Percentiles rank a stretch among this genome's conserved stretches.
Conservation (phyloP, 2,329 filamentous ascomycete genomes). For the Epichloe elymi region DNA sequence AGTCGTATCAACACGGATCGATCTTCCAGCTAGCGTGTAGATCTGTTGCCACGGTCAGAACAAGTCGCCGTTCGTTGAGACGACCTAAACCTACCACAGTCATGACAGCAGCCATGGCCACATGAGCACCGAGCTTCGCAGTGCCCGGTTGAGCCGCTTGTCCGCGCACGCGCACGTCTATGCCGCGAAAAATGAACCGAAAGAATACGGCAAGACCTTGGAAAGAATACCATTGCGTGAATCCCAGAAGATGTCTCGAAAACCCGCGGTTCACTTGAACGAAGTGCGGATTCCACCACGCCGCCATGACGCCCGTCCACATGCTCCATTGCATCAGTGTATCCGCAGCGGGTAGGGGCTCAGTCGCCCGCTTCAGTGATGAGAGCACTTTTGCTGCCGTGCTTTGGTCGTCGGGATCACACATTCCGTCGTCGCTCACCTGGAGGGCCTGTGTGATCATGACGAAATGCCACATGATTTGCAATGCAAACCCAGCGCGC, state of each 20-base stretch:
- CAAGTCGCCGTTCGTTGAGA: not conserved
- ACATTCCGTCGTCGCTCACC: constrained; percentile 16
- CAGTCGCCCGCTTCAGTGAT: constrained; percentile 8
- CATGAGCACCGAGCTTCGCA: constrained; percentile 39
- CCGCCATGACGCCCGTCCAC: constrained; percentile 33
- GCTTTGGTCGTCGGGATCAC: constrained; percentile 20
- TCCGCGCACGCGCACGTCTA: constrained; percentile 29
- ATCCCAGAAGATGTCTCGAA: constrained; percentile 43
- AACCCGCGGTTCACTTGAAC: constrained; percentile 47
- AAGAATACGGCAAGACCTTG: constrained; percentile 46
- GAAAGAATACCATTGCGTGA: constrained; percentile 52
- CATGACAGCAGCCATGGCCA: constrained; percentile 38
- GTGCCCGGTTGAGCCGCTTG: constrained; percentile 23
- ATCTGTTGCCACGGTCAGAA: constrained; percentile 21
- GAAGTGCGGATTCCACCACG: constrained; percentile 59
- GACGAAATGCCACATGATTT: constrained; percentile 38
- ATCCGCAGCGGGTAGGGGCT: constrained; percentile 27
- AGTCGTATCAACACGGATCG: constrained; percentile 43
- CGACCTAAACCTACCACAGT: constrained; percentile 31
- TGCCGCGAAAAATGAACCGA: constrained; percentile 35
- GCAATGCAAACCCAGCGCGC: constrained; percentile 31
- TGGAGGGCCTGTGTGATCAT: constrained; percentile 15
- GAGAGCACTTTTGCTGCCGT: constrained; percentile 6
- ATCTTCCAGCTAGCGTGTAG: constrained; percentile 28
- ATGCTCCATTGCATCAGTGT: constrained; percentile 34